These are phyloP conservation scores for Spizellomyces punctatus DNA, from an alignment of 192 early-diverging fungal genomes.

Conservation along the genomic window DNA sequence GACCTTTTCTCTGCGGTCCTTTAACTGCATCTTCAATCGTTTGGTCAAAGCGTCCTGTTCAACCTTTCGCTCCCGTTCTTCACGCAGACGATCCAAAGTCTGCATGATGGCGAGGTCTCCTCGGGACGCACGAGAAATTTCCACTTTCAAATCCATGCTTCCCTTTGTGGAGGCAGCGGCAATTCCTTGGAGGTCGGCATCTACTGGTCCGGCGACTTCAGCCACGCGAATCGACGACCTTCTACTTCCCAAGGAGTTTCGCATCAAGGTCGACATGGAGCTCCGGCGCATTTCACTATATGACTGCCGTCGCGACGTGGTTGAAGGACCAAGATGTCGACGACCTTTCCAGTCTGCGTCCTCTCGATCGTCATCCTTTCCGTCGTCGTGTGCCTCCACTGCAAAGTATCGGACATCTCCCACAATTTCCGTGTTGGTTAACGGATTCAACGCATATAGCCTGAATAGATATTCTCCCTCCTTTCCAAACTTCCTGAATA, in stretches of 20 bases:
- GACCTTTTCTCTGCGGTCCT: not conserved
- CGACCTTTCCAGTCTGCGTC: not conserved
- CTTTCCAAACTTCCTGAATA: constrained; percentile 66
- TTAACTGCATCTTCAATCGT: not conserved
- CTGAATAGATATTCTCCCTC: constrained; percentile 62
- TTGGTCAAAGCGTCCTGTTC: not conserved
- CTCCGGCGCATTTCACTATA: not conserved
- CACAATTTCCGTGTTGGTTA: constrained; percentile 69
- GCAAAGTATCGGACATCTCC: constrained; percentile 69
- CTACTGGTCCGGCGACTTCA: constrained; percentile 18
- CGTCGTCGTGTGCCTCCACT: constrained; percentile 25
- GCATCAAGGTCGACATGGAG: constrained; percentile 4
- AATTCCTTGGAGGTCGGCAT: not conserved
- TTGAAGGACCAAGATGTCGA: not conserved
- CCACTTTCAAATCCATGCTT: not conserved
- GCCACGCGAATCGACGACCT: constrained; percentile 10
- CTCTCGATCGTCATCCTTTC: not conserved
- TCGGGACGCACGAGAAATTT: not conserved
- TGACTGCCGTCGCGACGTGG: not conserved
- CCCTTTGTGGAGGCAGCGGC: not conserved
- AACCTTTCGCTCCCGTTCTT: not conserved
- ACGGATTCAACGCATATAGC: constrained; percentile 62
- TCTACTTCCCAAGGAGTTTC: not conserved
- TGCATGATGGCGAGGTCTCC: not conserved
- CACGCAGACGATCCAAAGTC: not conserved